These are phyloP conservation scores for Arachis monticola DNA, from an alignment of 331 rosid species.

Conservation along the genomic window DNA sequence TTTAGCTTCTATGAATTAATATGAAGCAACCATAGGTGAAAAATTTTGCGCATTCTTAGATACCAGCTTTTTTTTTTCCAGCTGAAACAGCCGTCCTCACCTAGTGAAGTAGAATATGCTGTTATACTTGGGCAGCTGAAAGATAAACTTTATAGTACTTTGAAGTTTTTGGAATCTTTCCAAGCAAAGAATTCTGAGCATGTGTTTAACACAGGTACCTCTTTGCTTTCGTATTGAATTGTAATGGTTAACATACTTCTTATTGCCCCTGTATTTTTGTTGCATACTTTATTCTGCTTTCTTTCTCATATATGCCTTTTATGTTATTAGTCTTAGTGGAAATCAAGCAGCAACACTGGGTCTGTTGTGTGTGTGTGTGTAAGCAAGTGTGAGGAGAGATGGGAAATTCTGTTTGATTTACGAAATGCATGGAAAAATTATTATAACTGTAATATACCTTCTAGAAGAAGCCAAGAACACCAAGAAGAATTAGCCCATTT, in stretches of 20 bases:
- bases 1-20: constrained; percentile 15
- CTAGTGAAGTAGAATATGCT: constrained; percentile 59
- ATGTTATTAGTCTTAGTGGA: background rate
- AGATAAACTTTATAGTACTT: constrained; percentile 55
- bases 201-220: constrained; percentile 82
- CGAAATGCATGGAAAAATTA: constrained; percentile 3
- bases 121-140: constrained; percentile 50
- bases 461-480: background rate
- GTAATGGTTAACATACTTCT: constrained; percentile 18
- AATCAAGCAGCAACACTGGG: constrained; percentile 17
- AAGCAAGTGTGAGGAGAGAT: constrained; percentile 21
- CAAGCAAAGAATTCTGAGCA: constrained; percentile 84
- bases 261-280: background rate
- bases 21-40: background rate
- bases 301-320: constrained; percentile 22
- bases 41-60: constrained; percentile 24
- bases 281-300: constrained; percentile 34
- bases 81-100: constrained; percentile 64
- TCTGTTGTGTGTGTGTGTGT: constrained; percentile 2
- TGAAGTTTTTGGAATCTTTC: constrained; percentile 71
- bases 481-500: constrained; percentile 26
- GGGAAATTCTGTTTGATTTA: constrained; percentile 8
- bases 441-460: constrained; percentile 4
- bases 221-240: constrained; percentile 16
- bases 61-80: constrained; percentile 46